Evolutionary conservation across 768 basidiomycete species (phyloP), one percentile per base, ranked within the genome.

Genomic region (Hygrocybe coccinea): DNA sequence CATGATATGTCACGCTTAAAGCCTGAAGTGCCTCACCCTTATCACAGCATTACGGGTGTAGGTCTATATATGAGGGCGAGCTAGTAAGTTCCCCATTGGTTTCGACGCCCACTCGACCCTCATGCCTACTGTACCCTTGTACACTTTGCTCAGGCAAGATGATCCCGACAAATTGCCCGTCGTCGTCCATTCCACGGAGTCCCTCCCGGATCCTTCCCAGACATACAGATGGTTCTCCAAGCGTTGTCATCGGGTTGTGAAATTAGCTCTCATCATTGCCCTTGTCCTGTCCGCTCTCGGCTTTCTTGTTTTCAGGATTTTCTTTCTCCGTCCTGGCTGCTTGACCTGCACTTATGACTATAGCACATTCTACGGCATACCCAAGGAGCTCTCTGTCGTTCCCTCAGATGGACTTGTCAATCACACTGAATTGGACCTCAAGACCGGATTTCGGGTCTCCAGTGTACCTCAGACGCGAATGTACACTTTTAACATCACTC

Each of bases 401-500:
- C 38, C 38, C 38, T 41, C 38, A 14, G 38, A 41, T 41, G 38
- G 38, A 41, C 38, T 41, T 41, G 38, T 11, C 38, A 41, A 41
- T 41, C 38, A 41, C 19, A 41, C 38, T 11, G 38, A 41, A 41
- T 41, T 41, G 38, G 38, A 41, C 38, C 38, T 41, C 38, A 3
- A 41, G 38, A 41, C 38, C 38, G 38, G 38, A 41, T 41, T 41
- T 41, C 14, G 11, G 15, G 19, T 41, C 19, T 41, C 38, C 38
- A 14, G 10, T 41, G 19, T 19, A 19, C 3, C 38, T 19, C 14
- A 19, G 56, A 77, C 76, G 14, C 69, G 79, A n/a, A 67, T 66
- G 33, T 77, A 71, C 50, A 70, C 72, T 43, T 80, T 77, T 69
- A 69, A 69, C n/a, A 62, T 80, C 7, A 66, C 69, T 11, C 63